These are phyloP conservation scores for Trichodelitschia bisporula DNA, from an alignment of 495 filamentous ascomycete genomes.

Conservation along the genomic window DNA sequence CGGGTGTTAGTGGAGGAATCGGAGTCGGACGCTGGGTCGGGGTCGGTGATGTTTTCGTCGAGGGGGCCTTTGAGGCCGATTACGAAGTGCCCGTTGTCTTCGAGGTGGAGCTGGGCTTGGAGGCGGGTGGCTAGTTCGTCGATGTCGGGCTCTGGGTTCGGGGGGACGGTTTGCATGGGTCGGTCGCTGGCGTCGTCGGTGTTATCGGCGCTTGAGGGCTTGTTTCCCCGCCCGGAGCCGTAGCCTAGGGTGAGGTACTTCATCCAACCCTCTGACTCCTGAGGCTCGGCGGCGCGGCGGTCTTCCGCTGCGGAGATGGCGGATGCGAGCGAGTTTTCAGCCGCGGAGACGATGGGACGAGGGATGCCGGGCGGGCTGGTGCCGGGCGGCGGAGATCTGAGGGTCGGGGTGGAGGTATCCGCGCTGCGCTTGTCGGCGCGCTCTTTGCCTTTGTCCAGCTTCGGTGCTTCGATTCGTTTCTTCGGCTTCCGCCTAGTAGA, in stretches of 20 bases:
- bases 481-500: constrained; percentile 19
- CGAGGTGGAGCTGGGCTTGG: constrained; percentile 10
- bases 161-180: not conserved
- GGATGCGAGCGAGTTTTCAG: constrained; percentile 7
- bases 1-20: constrained; percentile 16
- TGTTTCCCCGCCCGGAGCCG: constrained; percentile 28
- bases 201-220: not conserved
- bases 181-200: not conserved
- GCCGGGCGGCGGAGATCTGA: too few relatives aligned
- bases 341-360: constrained; percentile 11
- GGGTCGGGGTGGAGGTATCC: not conserved
- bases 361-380: constrained; percentile 14
- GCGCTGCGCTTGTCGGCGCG: not conserved
- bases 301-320: constrained; percentile 6
- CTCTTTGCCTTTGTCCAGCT: not conserved
- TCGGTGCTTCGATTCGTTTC: too few relatives aligned
- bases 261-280: constrained; percentile 12
- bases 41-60: constrained; percentile 16
- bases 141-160: constrained; percentile 14
- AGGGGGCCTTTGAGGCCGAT: constrained; percentile 45
- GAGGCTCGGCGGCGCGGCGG: constrained; percentile 1
- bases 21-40: constrained; percentile 17
- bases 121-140: constrained; percentile 9
- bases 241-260: constrained; percentile 26
- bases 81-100: constrained; percentile 34